Conservation (phyloP, 768 basidiomycete species). For the Xanthoconium purpureum region DNA sequence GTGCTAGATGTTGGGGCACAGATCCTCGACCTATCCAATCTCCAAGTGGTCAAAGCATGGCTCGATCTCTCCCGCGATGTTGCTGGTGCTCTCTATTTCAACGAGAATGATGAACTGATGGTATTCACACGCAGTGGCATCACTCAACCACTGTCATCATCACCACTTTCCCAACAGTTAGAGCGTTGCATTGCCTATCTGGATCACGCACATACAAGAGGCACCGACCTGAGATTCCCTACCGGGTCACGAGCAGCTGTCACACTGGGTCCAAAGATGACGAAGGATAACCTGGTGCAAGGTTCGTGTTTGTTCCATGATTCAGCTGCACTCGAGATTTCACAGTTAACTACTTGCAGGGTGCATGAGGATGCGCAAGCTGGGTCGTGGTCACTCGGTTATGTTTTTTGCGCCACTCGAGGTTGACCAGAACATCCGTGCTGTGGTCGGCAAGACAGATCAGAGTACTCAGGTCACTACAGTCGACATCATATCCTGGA, state of each 20-base stretch:
- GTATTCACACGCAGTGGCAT: too few species aligned
- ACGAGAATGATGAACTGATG: too few species aligned
- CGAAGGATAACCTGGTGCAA: constrained; percentile 33
- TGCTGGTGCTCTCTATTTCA: constrained; percentile 10
- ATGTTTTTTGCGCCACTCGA: too few species aligned
- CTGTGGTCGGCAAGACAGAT: constrained; percentile 5
- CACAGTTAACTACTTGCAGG: constrained; percentile 23
- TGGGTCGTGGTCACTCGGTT: too few species aligned
- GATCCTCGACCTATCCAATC: constrained; percentile 47
- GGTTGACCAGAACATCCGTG: too few species aligned
- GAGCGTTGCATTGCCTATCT: too few species aligned
- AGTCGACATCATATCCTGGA: constrained; percentile 40
- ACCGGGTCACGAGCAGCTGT: too few species aligned
- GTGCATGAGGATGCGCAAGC: constrained; percentile 49
- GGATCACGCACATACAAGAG: too few species aligned
- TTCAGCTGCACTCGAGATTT: background rate
- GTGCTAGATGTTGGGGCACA: constrained; percentile 56
- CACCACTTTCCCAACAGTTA: too few species aligned
- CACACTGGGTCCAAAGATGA: constrained; percentile 32
- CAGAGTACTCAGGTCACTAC: background rate
- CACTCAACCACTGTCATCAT: too few species aligned
- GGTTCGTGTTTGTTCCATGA: constrained; percentile 19
- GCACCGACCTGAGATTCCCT: too few species aligned
- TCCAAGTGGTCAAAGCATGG: constrained; percentile 30
- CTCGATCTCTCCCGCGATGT: constrained; percentile 19